Evolutionary conservation across 2,329 filamentous ascomycete species (phyloP).

Genomic region (Emydomyces testavorans): DNA sequence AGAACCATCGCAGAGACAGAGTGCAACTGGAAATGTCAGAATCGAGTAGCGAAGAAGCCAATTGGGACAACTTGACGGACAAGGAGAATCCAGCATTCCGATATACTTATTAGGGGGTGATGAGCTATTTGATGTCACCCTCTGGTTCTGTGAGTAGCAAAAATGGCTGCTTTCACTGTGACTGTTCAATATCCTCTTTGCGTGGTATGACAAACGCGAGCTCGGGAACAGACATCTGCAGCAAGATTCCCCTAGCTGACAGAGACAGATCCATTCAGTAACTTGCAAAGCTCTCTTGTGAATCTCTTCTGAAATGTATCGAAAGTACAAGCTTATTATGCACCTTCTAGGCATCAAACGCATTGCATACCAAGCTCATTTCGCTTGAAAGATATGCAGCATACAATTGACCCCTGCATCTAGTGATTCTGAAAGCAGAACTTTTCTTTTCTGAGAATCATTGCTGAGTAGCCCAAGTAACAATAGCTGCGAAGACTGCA

Average conservation of each 20-base stretch:
- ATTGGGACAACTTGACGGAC: slow-evolving; percentile 28
- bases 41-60: slow-evolving; percentile 19
- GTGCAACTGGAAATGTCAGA: slow-evolving; percentile 15
- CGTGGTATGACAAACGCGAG: slow-evolving; percentile 37
- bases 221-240: slow-evolving; percentile 37
- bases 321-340: slow-evolving; percentile 36
- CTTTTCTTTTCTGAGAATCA: slow-evolving; percentile 45
- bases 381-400: slow-evolving; percentile 36
- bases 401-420: slow-evolving; percentile 45
- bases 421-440: slow-evolving; percentile 40
- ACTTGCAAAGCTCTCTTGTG: slow-evolving; percentile 29
- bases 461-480: slow-evolving; percentile 17
- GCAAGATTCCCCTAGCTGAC: slow-evolving; percentile 37
- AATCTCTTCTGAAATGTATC: slow-evolving; percentile 7
- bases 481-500: slow-evolving; percentile 28
- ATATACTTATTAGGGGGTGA: slow-evolving; percentile 46
- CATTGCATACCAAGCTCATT: slow-evolving; percentile 31
- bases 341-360: slow-evolving; percentile 41
- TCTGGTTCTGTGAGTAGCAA: no score
- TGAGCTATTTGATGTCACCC: no score
- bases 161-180: slow-evolving; percentile 27
- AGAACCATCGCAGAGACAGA: slow-evolving; percentile 22
- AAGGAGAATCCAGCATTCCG: slow-evolving; percentile 41
- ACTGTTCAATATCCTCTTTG: no score
- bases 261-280: slow-evolving; percentile 43